These are phyloP conservation scores for Dothistroma pini DNA, from an alignment of 2,329 filamentous ascomycete genomes.

Conservation along the genomic window DNA sequence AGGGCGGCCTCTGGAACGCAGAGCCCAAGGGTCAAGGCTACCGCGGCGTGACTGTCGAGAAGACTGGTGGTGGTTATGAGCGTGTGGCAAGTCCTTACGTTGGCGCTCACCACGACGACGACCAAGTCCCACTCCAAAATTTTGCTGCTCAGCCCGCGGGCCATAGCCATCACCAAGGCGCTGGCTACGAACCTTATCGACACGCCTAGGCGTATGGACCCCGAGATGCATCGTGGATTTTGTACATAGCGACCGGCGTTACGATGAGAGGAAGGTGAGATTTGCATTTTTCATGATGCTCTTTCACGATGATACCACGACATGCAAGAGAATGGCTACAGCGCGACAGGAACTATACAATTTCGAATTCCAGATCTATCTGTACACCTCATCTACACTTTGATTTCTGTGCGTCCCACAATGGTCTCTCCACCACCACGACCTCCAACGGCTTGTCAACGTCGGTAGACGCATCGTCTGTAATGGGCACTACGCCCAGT, in stretches of 20 bases:
- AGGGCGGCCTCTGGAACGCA: slow-evolving; percentile 34
- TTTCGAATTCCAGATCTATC: background rate
- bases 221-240: background rate
- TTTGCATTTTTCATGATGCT: background rate
- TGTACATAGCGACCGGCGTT: slow-evolving; percentile 5
- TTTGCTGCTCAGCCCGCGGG: slow-evolving; percentile 16
- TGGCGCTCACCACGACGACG: slow-evolving; percentile 26
- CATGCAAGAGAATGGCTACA: background rate
- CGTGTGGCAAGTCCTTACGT: slow-evolving; percentile 46
- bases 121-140: slow-evolving; percentile 30
- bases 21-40: slow-evolving; percentile 29
- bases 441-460: slow-evolving; percentile 61
- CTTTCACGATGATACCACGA: background rate
- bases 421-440: slow-evolving; percentile 80
- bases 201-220: slow-evolving; percentile 22
- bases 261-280: background rate
- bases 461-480: slow-evolving; percentile 35
- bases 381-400: background rate
- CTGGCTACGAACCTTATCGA: slow-evolving; percentile 44
- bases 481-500: slow-evolving; percentile 65
- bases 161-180: slow-evolving; percentile 17
- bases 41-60: slow-evolving; percentile 50
- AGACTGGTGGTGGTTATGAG: slow-evolving; percentile 60
- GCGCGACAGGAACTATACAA: background rate
- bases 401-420: slow-evolving; percentile 33